Evolutionary conservation across 768 basidiomycete genomes (phyloP).

Genomic region (Suillus cothurnatus): DNA sequence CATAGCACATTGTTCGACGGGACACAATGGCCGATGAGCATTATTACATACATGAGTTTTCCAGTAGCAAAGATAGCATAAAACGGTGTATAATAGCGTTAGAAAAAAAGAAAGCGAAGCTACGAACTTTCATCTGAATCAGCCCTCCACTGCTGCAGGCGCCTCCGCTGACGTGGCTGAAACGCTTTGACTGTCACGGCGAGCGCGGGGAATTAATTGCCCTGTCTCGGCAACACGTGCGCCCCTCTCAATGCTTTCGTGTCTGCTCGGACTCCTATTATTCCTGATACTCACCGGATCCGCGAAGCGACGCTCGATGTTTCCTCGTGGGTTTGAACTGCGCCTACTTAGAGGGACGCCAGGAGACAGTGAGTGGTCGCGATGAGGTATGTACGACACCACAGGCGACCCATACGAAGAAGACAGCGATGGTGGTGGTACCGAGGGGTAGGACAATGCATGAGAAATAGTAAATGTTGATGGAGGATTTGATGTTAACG

Average conservation of each 20-base stretch:
- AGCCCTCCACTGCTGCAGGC: conserved; percentile 20
- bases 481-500: conserved; percentile 45
- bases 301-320: conserved; percentile 31
- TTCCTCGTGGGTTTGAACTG: conserved; percentile 45
- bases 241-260: conserved; percentile 62
- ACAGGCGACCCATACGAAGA: conserved; percentile 77
- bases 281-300: conserved; percentile 29
- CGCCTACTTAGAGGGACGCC: conserved; percentile 57
- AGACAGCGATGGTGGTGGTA: conserved; percentile 80
- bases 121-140: not conserved
- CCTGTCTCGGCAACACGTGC: conserved; percentile 74
- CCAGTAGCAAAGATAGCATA: conserved; percentile 8
- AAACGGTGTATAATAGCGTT: not conserved
- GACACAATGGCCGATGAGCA: conserved; percentile 3
- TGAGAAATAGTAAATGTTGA: conserved; percentile 32
- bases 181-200: conserved; percentile 48
- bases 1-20: conserved; percentile 12
- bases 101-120: not conserved
- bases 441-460: conserved; percentile 74
- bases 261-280: conserved; percentile 48
- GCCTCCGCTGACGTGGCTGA: conserved; percentile 33
- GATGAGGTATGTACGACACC: conserved; percentile 45
- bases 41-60: conserved; percentile 13
- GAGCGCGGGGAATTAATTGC: conserved; percentile 50
- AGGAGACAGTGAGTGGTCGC: conserved; percentile 54